Base-by-base conservation (phyloP, 2,329 filamentous ascomycete species). In the Colletotrichum euphorbiae region DNA sequence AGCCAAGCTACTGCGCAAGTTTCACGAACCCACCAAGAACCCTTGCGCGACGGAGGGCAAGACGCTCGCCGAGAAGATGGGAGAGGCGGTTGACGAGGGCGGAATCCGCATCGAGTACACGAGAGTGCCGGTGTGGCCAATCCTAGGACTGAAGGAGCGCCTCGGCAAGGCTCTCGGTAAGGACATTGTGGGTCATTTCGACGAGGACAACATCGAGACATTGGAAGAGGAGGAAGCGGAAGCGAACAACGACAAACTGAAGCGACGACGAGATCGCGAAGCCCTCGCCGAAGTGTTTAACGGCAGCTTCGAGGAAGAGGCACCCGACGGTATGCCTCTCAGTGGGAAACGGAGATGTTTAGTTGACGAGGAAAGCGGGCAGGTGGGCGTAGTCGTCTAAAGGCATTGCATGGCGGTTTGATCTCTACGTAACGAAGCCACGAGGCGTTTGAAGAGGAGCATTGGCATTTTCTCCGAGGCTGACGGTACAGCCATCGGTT, bases 61-160 rank as follows among this genome's bases (percentile, higher is more conserved):
- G 33, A 61, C 65, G 15, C 60, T 59, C 7, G 55, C 19, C n/a
- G 50, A 64, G 28, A 51, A 40, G 21, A 21, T 51, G 15, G 45
- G 73, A 3, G 72, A 77, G 3, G 72, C 70, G 2, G 72, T 73
- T 4, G 72, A 74, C 13, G 54, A 76, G 3, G 67, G 74, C 12
- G 80, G 80, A 2, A 75, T 89, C 67, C 76, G 76, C 40, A 83
- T 89, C 19, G 78, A 82, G 38, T 83, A 84, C 73, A 78, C 79
- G 2, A 80, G 80, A 7, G 83, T 89, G 2, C 82, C 83, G 0
- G 79, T 85, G 28, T 88, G 85, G 84, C 87, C 87, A 0, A 79
- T 87, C 6, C 73, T 86, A 0, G 86, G 86, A 4, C 79, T 89
- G 6, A 83, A 83, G 67, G 85, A 88, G 73, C 82, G 87, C 6